These are phyloP conservation scores for Hysterangium stoloniferum DNA, from an alignment of 768 basidiomycete genomes.

Conservation along the genomic window DNA sequence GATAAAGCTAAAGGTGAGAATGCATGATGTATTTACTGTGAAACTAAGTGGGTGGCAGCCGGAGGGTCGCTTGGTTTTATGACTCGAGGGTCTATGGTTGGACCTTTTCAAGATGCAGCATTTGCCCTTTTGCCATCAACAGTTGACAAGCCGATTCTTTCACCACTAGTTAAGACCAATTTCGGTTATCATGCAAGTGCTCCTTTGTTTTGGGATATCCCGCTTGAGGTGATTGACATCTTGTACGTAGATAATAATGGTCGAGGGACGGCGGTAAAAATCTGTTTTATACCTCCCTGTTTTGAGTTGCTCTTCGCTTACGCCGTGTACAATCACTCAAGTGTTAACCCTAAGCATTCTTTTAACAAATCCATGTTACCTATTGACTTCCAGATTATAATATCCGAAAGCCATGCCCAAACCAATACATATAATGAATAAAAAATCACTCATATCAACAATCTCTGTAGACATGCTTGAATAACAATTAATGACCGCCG, in stretches of 20 bases:
- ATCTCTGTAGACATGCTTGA: too few species aligned
- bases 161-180: slow-evolving; percentile 72
- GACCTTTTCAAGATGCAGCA: slow-evolving; percentile 80
- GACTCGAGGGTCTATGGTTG: slow-evolving; percentile 76
- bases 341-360: too few species aligned
- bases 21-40: neutral
- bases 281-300: too few species aligned
- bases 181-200: slow-evolving; percentile 62
- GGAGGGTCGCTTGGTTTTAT: slow-evolving; percentile 87
- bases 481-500: too few species aligned
- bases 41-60: slow-evolving; percentile 32
- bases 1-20: slow-evolving; percentile 77
- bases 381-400: too few species aligned
- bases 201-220: neutral
- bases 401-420: too few species aligned
- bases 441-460: too few species aligned
- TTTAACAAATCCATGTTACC: too few species aligned
- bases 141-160: slow-evolving; percentile 67
- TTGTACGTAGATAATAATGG: slow-evolving; percentile 62
- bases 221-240: neutral
- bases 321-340: too few species aligned
- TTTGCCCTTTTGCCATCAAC: slow-evolving; percentile 74
- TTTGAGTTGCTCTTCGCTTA: too few species aligned
- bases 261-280: slow-evolving; percentile 63
- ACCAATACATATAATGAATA: too few species aligned